A percentile compares a stretch with the other conserved stretches of the same genome.
phyloP scores from a whole-genome alignment of 192 early-diverging fungal species.

The Thoreauomyces humboldtii region DNA sequence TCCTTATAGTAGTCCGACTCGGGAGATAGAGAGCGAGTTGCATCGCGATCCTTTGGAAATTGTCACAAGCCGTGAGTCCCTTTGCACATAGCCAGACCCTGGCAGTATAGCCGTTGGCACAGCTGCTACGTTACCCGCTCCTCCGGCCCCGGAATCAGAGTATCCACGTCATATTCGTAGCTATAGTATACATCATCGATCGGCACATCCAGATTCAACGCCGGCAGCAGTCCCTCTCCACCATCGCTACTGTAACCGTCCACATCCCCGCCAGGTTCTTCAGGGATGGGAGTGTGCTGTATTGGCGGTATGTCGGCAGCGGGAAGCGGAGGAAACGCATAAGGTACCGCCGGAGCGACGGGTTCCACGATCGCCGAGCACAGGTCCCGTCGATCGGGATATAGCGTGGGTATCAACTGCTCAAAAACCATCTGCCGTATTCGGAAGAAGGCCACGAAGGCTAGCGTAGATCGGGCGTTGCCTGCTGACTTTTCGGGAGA shows the following conservation, averaged over 20 bases:
- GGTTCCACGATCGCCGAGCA: constrained; percentile 30
- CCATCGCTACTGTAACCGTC: background rate
- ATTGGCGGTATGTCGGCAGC: too few relatives aligned
- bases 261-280: background rate
- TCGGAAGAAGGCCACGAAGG: constrained; percentile 65
- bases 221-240: background rate
- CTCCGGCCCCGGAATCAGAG: constrained; percentile 30
- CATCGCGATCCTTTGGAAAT: background rate
- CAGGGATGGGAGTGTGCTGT: too few relatives aligned
- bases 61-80: background rate
- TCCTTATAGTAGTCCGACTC: too few relatives aligned
- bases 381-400: constrained; percentile 41
- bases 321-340: background rate
- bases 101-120: background rate
- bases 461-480: too few relatives aligned
- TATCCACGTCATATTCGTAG: constrained; percentile 61
- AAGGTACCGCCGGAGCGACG: constrained; percentile 11
- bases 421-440: constrained; percentile 75
- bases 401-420: constrained; percentile 64
- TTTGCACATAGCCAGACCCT: background rate
- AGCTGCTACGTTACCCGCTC: background rate
- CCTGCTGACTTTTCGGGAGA: too few relatives aligned
- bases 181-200: constrained; percentile 67
- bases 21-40: too few relatives aligned
- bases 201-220: constrained; percentile 32